Conservation (phyloP, 192 early-diverging fungal genomes). For the Coemansia reversa region DNA sequence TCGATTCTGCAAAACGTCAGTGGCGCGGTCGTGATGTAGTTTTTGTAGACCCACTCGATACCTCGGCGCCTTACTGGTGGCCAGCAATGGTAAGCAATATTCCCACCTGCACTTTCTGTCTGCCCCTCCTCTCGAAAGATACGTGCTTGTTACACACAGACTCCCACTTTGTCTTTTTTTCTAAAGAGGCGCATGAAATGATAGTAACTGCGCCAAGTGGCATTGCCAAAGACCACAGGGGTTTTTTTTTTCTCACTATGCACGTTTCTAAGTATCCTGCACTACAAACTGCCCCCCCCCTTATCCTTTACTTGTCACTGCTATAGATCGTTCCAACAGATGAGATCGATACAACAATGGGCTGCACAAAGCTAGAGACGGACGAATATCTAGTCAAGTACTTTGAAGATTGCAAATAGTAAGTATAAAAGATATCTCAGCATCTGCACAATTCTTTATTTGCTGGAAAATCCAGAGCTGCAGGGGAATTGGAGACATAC, state of each 20-base stretch:
- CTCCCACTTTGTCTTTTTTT: not conserved
- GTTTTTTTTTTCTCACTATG: not conserved
- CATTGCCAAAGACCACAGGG: not conserved
- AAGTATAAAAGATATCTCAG: conserved; percentile 8
- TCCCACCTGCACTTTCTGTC: not conserved
- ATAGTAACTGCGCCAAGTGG: not conserved
- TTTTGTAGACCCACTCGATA: conserved; percentile 66
- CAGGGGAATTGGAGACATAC: too few species aligned
- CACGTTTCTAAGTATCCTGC: not conserved
- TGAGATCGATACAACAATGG: conserved; percentile 55
- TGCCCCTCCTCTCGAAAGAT: too few species aligned
- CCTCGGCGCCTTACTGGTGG: conserved; percentile 62
- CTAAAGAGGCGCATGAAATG: not conserved
- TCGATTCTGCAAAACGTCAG: conserved; percentile 2
- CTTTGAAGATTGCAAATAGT: conserved; percentile 57
- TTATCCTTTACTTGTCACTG: not conserved
- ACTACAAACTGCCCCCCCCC: not conserved
- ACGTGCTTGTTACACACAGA: too few species aligned
- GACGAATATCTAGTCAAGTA: conserved; percentile 56
- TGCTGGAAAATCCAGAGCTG: too few species aligned
- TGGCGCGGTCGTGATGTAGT: conserved; percentile 58
- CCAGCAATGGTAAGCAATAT: conserved; percentile 56
- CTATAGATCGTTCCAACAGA: conserved; percentile 54
- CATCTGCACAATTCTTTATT: too few species aligned
- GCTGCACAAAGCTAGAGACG: conserved; percentile 28